These are phyloP conservation scores for Penicillium salamii DNA, from an alignment of 495 filamentous ascomycete genomes.

Conservation along the genomic window DNA sequence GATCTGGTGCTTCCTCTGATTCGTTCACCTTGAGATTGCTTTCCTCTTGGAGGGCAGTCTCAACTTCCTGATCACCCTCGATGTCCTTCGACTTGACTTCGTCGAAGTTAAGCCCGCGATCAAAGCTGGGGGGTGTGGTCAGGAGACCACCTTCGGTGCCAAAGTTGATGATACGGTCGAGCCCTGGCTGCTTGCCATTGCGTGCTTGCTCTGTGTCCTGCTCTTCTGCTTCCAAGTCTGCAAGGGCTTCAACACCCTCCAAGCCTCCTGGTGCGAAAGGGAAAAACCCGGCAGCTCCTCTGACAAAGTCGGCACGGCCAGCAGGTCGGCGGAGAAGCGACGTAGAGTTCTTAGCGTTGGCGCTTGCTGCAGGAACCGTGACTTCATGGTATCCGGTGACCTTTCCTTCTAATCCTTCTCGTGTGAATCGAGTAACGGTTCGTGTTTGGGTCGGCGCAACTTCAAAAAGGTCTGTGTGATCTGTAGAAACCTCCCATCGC, in stretches of 20 bases:
- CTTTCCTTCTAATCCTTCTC: conserved; percentile 88
- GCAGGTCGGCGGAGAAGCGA: conserved; percentile 86
- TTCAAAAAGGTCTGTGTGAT: conserved; percentile 76
- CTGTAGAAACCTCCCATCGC: conserved; percentile 77
- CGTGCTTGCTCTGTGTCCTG: conserved; percentile 40
- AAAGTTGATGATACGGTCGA: conserved; percentile 81
- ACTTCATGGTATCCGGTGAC: conserved; percentile 95
- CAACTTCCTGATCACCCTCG: conserved; percentile 65
- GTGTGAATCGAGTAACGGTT: conserved; percentile 85
- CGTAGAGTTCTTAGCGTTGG: conserved; percentile 95
- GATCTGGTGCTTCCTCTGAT: conserved; percentile 26
- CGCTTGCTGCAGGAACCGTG: conserved; percentile 84
- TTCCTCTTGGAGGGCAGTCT: conserved; percentile 68
- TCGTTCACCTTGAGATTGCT: conserved; percentile 31
- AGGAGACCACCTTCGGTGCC: conserved; percentile 74
- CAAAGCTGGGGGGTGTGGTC: conserved; percentile 78
- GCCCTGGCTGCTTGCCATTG: conserved; percentile 36
- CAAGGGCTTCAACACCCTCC: conserved; percentile 79
- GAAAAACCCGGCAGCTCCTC: conserved; percentile 93
- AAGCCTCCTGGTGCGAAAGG: conserved; percentile 92
- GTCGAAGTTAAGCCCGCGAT: conserved; percentile 70
- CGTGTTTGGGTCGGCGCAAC: conserved; percentile 88
- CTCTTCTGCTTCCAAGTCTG: conserved; percentile 67
- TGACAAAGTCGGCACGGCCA: conserved; percentile 83
- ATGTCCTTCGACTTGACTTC: conserved; percentile 56